Evolutionary conservation across 306 rosid species (phyloP), one percentile per base, ranked within the genome.

Genomic region (Ceratonia siliqua): DNA sequence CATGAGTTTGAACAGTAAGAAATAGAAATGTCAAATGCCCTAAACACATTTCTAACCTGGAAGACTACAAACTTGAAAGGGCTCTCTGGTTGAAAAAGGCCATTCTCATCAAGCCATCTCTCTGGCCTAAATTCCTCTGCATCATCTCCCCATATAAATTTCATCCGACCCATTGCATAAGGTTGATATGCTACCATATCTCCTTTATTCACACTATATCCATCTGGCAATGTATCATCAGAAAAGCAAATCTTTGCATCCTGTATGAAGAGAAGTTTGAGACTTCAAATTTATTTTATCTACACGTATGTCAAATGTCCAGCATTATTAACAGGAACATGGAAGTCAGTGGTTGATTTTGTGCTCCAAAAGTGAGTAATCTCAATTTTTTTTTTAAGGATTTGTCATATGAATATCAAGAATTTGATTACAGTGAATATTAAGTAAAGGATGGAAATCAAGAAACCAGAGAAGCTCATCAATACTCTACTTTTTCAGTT

Each of bases 131-230:
- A 91, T 14, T 81, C 83, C 55, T 86, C 95, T 11, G 91, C 95
- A 81, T 91, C 90, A n/a, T 89, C 88, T 63, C 97, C 95, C 97
- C 95, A 89, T 58, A 91, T 62, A 79, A 84, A 81, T 66, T 87
- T 89, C 97, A 91, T 91, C 85, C 95, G 61, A 28, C 95, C 97
- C 97, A 91, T 89, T 38, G 97, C 97, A 56, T 86, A 91, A 32
- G 97, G 95, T 79, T 87, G 95, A 69, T 91, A 89, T 9, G 80
- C 52, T 24, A 89, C 79, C 77, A 78, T 17, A 42, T 87, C 90
- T 64, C 97, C 97, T 71, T 89, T 86, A 38, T 56, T 89, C 70
- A 89, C 92, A 42, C 79, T 70, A 39, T 18, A 84, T 14, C 95
- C 97, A 63, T 89, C 97, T 4, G 97, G 95, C 56, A 91, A 80